These are phyloP conservation scores for Scutellaria barbata DNA, from an alignment of 257 asterid genomes.

Conservation along the genomic window DNA sequence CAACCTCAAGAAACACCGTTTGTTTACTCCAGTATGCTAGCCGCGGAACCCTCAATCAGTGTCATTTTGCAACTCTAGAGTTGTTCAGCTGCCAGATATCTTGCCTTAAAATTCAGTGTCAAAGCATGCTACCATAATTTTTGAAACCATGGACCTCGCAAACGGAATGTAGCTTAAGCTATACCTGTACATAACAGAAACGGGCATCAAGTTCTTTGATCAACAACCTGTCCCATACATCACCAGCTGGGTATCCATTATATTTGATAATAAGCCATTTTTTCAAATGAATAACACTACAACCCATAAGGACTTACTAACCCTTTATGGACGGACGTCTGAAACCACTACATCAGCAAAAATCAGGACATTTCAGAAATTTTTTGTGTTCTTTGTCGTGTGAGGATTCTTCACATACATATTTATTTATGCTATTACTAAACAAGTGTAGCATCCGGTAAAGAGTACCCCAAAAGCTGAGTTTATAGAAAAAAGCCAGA, in stretches of 20 bases:
- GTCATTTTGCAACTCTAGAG: conserved; percentile 23
- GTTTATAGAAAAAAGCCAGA: neutral
- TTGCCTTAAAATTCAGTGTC: conserved; percentile 82
- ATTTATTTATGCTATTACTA: neutral
- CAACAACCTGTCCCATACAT: neutral
- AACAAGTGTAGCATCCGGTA: neutral
- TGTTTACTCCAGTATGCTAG: conserved; percentile 20
- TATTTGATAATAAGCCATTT: neutral
- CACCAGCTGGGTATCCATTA: neutral
- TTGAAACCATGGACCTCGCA: conserved; percentile 96
- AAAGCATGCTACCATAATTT: conserved; percentile 80
- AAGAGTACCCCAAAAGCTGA: neutral
- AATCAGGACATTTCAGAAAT: conserved; percentile 1
- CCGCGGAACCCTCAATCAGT: conserved; percentile 26
- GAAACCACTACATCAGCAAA: neutral
- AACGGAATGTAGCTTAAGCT: conserved; percentile 97
- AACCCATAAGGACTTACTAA: neutral
- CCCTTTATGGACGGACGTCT: neutral
- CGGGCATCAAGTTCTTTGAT: conserved; percentile 18
- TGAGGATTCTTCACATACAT: neutral
- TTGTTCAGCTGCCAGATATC: conserved; percentile 27
- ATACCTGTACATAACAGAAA: conserved; percentile 67
- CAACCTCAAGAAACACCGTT: conserved; percentile 33
- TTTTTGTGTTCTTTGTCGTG: neutral
- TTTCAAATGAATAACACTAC: conserved; percentile 2